phyloP scores from a whole-genome alignment of 1,284 basidiomycete species.

The Cryptococcus depauperatus region DNA sequence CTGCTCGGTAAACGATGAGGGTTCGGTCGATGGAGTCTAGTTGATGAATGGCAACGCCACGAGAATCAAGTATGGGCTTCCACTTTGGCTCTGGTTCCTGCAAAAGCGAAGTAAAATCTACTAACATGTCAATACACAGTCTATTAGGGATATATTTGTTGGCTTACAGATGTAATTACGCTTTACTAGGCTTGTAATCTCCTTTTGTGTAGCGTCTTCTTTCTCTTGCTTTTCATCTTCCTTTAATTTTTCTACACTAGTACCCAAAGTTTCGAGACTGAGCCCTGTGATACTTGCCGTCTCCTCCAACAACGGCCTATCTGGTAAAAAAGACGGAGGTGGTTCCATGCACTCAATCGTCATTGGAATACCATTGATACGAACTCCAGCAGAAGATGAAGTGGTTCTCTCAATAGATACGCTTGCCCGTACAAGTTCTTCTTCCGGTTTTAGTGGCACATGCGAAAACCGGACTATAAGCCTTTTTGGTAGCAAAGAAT shows the following conservation, averaged over 20 bases:
- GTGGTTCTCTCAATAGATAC: slow-evolving; percentile 69
- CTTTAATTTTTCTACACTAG: slow-evolving; percentile 13
- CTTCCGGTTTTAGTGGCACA: slow-evolving; percentile 50
- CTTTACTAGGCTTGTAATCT: slow-evolving; percentile 71
- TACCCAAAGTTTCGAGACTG: slow-evolving; percentile 31
- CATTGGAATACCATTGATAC: slow-evolving; percentile 75
- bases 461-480: slow-evolving; percentile 64
- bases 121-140: slow-evolving; percentile 9
- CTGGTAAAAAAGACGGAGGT: neutral
- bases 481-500: slow-evolving; percentile 50
- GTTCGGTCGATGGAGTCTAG: slow-evolving; percentile 97
- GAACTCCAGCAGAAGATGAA: slow-evolving; percentile 49
- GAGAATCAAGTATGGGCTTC: slow-evolving; percentile 70
- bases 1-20: slow-evolving; percentile 88
- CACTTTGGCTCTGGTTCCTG: slow-evolving; percentile 99
- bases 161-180: slow-evolving; percentile 77
- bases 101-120: slow-evolving; percentile 83
- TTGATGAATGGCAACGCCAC: slow-evolving; percentile 87
- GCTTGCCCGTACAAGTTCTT: slow-evolving; percentile 69
- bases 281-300: slow-evolving; percentile 37
- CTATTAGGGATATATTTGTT: neutral
- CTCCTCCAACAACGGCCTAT: slow-evolving; percentile 31
- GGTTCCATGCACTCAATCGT: slow-evolving; percentile 50
- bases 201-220: slow-evolving; percentile 60
- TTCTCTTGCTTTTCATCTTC: slow-evolving; percentile 48